Conservation (phyloP, 495 filamentous ascomycete genomes). For the Terfezia claveryi region DNA sequence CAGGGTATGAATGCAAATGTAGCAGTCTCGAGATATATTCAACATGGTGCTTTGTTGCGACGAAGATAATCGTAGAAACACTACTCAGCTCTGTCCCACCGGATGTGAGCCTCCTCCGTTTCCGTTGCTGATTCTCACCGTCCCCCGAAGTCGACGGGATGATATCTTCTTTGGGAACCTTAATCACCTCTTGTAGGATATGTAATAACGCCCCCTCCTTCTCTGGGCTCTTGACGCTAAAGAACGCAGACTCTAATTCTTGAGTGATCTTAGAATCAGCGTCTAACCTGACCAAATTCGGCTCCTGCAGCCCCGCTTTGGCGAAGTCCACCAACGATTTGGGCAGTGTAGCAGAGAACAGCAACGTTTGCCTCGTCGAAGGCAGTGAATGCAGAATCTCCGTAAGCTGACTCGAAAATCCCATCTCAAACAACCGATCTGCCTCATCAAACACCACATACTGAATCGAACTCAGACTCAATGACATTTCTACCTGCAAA, state of each 20-base stretch:
- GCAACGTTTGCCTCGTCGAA: constrained; percentile 58
- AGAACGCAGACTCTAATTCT: constrained; percentile 80
- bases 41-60: constrained; percentile 93
- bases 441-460: constrained; percentile 97
- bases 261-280: constrained; percentile 89
- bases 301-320: constrained; percentile 75
- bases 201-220: constrained; percentile 84
- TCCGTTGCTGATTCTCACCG: constrained; percentile 41
- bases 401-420: constrained; percentile 75
- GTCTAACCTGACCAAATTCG: constrained; percentile 67
- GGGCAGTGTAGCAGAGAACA: constrained; percentile 88
- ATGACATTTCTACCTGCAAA: constrained; percentile 80
- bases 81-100: constrained; percentile 35
- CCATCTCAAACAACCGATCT: constrained; percentile 93
- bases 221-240: constrained; percentile 72
- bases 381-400: constrained; percentile 86
- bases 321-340: constrained; percentile 91
- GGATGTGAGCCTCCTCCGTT: constrained; percentile 31
- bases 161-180: constrained; percentile 45
- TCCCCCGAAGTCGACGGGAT: constrained; percentile 4
- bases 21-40: constrained; percentile 69
- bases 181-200: constrained; percentile 73
- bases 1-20: constrained; percentile 51
- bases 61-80: constrained; percentile 82
- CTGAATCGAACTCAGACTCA: constrained; percentile 62